phyloP scores from a whole-genome alignment of 768 basidiomycete genomes.

The Cytidiella melzeri region DNA sequence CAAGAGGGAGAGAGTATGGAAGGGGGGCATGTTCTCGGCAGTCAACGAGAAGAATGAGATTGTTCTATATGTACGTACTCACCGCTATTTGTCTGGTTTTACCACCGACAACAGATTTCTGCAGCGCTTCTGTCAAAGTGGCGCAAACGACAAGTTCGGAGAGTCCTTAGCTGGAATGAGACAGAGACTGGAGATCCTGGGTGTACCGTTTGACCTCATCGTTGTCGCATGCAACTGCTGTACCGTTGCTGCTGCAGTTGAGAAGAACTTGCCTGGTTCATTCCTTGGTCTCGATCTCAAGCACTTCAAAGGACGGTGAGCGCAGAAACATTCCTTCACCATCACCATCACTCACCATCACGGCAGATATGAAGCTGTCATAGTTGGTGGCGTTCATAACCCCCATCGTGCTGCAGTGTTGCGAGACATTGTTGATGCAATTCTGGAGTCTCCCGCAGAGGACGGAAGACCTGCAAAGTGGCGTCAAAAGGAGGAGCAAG shows the following conservation, averaged over 20 bases:
- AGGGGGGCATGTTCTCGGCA: constrained; percentile 12
- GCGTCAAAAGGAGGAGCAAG: not conserved
- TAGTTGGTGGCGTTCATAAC: not conserved
- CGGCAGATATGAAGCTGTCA: not conserved
- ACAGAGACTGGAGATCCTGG: constrained; percentile 5
- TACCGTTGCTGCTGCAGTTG: constrained; percentile 1
- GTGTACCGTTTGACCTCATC: constrained; percentile 8
- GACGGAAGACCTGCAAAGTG: not conserved
- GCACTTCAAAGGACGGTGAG: not conserved
- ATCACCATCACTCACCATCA: not conserved
- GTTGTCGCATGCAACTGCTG: constrained; percentile 19
- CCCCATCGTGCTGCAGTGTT: not conserved
- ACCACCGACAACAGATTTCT: not conserved
- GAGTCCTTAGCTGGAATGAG: constrained; percentile 11
- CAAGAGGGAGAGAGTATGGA: not conserved
- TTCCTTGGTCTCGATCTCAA: not conserved
- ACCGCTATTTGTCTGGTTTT: constrained; percentile 1
- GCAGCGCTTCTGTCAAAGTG: constrained; percentile 13
- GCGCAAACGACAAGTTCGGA: constrained; percentile 9
- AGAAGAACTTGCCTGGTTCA: not conserved
- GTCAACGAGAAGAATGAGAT: constrained; percentile 16
- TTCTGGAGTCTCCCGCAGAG: constrained; percentile 4
- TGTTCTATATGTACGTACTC: constrained; percentile 9
- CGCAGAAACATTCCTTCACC: no score
- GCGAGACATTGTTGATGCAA: not conserved